Evolutionary conservation across 2,329 filamentous ascomycete genomes (phyloP).

Genomic region (Penicillium sp.): DNA sequence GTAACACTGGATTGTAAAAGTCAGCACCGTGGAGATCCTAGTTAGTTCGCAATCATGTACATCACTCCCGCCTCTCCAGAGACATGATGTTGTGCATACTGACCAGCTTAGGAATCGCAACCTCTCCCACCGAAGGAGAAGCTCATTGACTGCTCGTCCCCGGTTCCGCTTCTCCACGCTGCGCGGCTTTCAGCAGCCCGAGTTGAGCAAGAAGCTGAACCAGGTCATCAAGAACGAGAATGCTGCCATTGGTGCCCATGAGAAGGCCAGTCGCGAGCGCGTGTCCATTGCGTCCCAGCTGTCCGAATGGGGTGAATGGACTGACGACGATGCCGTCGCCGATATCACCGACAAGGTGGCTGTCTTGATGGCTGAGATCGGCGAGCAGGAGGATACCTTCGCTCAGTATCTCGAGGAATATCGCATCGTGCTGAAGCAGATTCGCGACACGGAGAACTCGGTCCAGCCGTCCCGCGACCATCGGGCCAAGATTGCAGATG

Average conservation of each 20-base stretch:
- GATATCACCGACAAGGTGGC: constrained; percentile 94
- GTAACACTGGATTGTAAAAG: too few species aligned
- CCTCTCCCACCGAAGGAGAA: constrained; percentile 33
- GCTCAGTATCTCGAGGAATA: constrained; percentile 81
- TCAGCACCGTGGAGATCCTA: too few species aligned
- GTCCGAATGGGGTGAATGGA: constrained; percentile 92
- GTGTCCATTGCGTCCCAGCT: constrained; percentile 78
- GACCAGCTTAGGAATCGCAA: constrained; percentile 37
- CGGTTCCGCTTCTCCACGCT: constrained; percentile 81
- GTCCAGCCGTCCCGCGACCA: constrained; percentile 86
- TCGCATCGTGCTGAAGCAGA: constrained; percentile 72
- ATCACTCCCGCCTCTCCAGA: too few species aligned
- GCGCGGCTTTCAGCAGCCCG: constrained; percentile 72
- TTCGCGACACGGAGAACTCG: constrained; percentile 88
- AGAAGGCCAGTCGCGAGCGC: constrained; percentile 75
- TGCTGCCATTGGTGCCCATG: constrained; percentile 73
- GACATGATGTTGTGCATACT: too few species aligned
- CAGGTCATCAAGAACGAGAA: constrained; percentile 93
- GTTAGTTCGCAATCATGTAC: too few species aligned
- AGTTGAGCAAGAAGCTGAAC: constrained; percentile 79
- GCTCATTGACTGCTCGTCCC: constrained; percentile 43
- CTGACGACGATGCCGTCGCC: constrained; percentile 72
- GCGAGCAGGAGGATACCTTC: constrained; percentile 84
- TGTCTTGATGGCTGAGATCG: constrained; percentile 82
- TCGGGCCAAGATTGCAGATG: constrained; percentile 79